Evolutionary conservation across 1,284 basidiomycete species (phyloP).

Genomic region (Schizopora paradoxa): DNA sequence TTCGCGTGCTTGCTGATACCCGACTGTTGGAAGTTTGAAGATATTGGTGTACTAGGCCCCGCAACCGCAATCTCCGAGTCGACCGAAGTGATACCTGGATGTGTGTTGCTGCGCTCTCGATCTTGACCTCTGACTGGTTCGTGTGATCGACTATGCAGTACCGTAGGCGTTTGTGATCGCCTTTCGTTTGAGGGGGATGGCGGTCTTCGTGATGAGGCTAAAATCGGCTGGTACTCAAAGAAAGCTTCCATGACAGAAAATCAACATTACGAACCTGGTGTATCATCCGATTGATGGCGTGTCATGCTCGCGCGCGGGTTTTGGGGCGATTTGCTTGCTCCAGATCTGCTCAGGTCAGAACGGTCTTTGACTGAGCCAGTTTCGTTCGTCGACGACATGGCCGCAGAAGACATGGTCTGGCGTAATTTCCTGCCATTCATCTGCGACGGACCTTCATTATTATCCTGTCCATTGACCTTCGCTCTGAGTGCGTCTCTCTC

Average conservation of each 20-base stretch:
- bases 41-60: slow-evolving; percentile 24
- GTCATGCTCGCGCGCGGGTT: slow-evolving; percentile 21
- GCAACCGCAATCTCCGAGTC: slow-evolving; percentile 7
- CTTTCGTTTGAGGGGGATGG: slow-evolving; percentile 23
- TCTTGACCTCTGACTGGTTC: slow-evolving; percentile 29
- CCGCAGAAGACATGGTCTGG: slow-evolving; percentile 7
- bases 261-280: slow-evolving; percentile 38
- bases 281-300: slow-evolving; percentile 48
- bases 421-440: slow-evolving; percentile 26
- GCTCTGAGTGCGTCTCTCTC: slow-evolving; percentile 70
- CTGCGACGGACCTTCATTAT: slow-evolving; percentile 29
- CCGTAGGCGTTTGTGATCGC: slow-evolving; percentile 16
- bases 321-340: slow-evolving; percentile 19
- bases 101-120: slow-evolving; percentile 22
- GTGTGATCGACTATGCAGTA: slow-evolving; percentile 32
- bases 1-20: neutral
- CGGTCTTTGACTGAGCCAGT: neutral
- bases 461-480: slow-evolving; percentile 38
- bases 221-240: neutral
- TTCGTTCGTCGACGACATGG: no score
- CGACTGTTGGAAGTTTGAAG: slow-evolving; percentile 28
- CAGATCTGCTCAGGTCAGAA: slow-evolving; percentile 11
- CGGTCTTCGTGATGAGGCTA: slow-evolving; percentile 9
- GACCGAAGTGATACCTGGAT: slow-evolving; percentile 10
- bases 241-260: slow-evolving; percentile 12